A percentile compares a stretch with the other conserved stretches of the same genome.
Evolutionary conservation across 805 yeast genomes (phyloP).

Genomic region (Candida pseudofarinosa): DNA sequence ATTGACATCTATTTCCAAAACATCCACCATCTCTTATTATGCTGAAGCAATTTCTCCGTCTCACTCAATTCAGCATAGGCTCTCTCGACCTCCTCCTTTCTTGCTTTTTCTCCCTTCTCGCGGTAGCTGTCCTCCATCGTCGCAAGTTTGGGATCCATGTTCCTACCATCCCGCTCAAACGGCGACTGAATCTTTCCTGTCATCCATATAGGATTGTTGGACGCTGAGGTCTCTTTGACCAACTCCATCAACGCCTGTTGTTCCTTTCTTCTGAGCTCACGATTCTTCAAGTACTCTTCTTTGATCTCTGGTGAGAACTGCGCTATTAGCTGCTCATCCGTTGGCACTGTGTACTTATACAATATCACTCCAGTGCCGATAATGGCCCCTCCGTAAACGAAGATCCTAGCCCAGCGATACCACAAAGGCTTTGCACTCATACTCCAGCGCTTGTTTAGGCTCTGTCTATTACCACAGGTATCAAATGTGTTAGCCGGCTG

Average conservation of each 20-base stretch:
- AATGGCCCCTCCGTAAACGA: conserved; percentile 59
- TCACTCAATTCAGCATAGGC: conserved; percentile 28
- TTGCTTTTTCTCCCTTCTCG: conserved; percentile 39
- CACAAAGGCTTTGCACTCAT: conserved; percentile 40
- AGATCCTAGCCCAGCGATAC: conserved; percentile 57
- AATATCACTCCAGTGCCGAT: conserved; percentile 69
- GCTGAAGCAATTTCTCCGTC: conserved; percentile 20
- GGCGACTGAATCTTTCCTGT: conserved; percentile 70
- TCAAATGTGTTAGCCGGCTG: no score
- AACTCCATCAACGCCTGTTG: conserved; percentile 68
- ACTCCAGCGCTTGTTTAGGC: no score
- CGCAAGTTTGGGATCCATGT: conserved; percentile 31
- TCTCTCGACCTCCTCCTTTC: conserved; percentile 30
- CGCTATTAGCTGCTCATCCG: conserved; percentile 74
- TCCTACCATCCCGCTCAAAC: conserved; percentile 49
- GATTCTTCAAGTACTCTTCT: conserved; percentile 66
- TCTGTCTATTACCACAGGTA: no score
- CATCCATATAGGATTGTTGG: conserved; percentile 80
- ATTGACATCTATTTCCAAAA: conserved; percentile 9
- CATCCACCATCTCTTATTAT: conserved; percentile 20
- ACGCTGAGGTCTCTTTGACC: conserved; percentile 57
- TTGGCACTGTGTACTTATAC: conserved; percentile 74
- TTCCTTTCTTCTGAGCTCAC: conserved; percentile 58
- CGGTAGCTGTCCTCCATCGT: conserved; percentile 46
- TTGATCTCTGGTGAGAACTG: conserved; percentile 79